Evolutionary conservation across 2,329 filamentous ascomycete species (phyloP).

Genomic region (Tricladium varicosporioides): DNA sequence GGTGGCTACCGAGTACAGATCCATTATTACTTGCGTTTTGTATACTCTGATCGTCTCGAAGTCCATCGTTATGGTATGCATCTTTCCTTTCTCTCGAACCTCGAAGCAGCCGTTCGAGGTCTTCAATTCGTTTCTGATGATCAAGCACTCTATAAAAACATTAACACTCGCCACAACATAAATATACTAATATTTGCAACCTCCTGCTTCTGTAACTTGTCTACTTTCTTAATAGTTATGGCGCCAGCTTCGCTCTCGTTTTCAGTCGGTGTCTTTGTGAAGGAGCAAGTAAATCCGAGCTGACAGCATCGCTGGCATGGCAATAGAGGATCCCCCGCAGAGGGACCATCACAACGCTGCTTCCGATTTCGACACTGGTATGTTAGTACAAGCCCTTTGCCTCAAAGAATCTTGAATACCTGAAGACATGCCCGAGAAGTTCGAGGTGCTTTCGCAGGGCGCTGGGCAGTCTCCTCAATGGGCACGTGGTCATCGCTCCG

Average conservation of each 20-base stretch:
- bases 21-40: no score
- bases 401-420: slow-evolving; percentile 6
- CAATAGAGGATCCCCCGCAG: background rate
- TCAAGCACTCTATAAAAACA: background rate
- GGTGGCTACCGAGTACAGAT: background rate
- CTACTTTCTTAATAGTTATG: slow-evolving; percentile 5
- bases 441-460: slow-evolving; percentile 15
- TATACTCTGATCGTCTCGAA: no score
- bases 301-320: slow-evolving; percentile 7
- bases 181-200: background rate
- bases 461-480: background rate
- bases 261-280: slow-evolving; percentile 3
- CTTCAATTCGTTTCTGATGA: slow-evolving; percentile 3
- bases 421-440: slow-evolving; percentile 25
- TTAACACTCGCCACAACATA: no score
- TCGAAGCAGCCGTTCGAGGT: background rate
- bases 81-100: background rate
- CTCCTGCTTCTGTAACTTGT: slow-evolving; percentile 5
- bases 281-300: slow-evolving; percentile 9
- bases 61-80: background rate
- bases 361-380: slow-evolving; percentile 7
- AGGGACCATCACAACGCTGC: slow-evolving; percentile 7
- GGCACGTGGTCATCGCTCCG: background rate
- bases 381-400: no score
- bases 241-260: slow-evolving; percentile 2